These are phyloP conservation scores for Carallia brachiata DNA, from an alignment of 345 rosid genomes.

Conservation along the genomic window DNA sequence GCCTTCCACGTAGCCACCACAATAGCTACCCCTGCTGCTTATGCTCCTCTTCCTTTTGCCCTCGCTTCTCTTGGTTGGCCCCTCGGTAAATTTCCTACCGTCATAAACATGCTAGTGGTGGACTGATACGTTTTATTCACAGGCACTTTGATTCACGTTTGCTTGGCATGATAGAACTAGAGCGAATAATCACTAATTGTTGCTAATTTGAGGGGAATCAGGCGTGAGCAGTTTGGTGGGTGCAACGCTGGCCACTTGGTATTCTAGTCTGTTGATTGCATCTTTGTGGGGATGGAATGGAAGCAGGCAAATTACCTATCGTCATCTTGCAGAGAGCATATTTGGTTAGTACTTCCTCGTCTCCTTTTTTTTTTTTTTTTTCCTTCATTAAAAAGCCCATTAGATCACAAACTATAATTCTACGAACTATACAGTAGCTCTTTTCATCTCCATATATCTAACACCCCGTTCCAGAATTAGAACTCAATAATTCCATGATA, in stretches of 20 bases:
- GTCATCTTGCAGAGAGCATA: slow-evolving; percentile 49
- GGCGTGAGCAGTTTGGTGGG: slow-evolving; percentile 50
- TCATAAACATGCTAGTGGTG: background rate
- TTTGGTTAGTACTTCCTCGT: slow-evolving; percentile 34
- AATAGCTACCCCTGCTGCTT: slow-evolving; percentile 57
- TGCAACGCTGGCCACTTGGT: slow-evolving; percentile 52
- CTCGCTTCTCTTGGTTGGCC: slow-evolving; percentile 61
- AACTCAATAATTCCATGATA: too few species aligned
- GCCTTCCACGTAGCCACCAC: slow-evolving; percentile 59
- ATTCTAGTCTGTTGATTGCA: slow-evolving; percentile 44
- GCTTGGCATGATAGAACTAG: background rate
- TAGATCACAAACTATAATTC: too few species aligned
- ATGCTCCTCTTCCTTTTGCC: slow-evolving; percentile 54
- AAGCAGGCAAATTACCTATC: slow-evolving; percentile 43
- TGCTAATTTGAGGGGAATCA: background rate
- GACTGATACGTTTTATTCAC: background rate
- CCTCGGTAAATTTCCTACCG: slow-evolving; percentile 26
- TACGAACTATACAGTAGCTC: too few species aligned
- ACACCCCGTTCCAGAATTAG: too few species aligned
- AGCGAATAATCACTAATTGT: background rate
- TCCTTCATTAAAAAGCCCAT: too few species aligned
- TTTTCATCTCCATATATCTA: too few species aligned
- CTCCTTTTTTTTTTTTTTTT: too few species aligned
- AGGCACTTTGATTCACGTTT: background rate
- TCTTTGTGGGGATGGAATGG: slow-evolving; percentile 57